Evolutionary conservation across 768 basidiomycete species (phyloP).

Genomic region (Leccinum subgranulosum): DNA sequence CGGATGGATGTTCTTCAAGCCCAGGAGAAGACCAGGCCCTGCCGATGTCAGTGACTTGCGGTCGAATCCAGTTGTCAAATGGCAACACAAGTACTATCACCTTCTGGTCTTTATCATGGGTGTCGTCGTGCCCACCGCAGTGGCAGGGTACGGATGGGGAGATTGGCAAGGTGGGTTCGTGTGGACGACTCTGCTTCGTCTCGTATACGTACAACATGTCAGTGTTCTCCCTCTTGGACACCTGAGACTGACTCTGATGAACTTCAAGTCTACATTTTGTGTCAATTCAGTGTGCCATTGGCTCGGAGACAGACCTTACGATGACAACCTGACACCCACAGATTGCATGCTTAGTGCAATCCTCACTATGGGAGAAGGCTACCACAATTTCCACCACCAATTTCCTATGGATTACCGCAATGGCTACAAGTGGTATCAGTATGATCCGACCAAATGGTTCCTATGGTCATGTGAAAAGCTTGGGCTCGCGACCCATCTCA

Average conservation of each 20-base stretch:
- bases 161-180: slow-evolving; percentile 26
- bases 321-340: slow-evolving; percentile 89
- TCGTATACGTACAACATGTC: slow-evolving; percentile 82
- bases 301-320: slow-evolving; percentile 86
- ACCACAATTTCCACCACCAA: slow-evolving; percentile 95
- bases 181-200: slow-evolving; percentile 43
- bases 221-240: slow-evolving; percentile 26
- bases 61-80: slow-evolving; percentile 71
- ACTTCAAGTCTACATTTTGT: slow-evolving; percentile 77
- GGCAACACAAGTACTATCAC: slow-evolving; percentile 82
- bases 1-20: slow-evolving; percentile 89
- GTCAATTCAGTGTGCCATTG: slow-evolving; percentile 94
- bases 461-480: slow-evolving; percentile 45
- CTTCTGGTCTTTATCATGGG: slow-evolving; percentile 61
- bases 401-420: slow-evolving; percentile 98
- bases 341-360: slow-evolving; percentile 85
- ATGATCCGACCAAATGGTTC: slow-evolving; percentile 91
- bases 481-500: slow-evolving; percentile 51
- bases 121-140: slow-evolving; percentile 62
- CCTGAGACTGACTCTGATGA: neutral
- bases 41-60: slow-evolving; percentile 82
- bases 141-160: slow-evolving; percentile 18
- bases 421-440: slow-evolving; percentile 84
- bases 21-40: slow-evolving; percentile 77
- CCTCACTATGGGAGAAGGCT: slow-evolving; percentile 88